Conservation (phyloP, 257 asterid genomes). For the Parsonsia alboflavescens region DNA sequence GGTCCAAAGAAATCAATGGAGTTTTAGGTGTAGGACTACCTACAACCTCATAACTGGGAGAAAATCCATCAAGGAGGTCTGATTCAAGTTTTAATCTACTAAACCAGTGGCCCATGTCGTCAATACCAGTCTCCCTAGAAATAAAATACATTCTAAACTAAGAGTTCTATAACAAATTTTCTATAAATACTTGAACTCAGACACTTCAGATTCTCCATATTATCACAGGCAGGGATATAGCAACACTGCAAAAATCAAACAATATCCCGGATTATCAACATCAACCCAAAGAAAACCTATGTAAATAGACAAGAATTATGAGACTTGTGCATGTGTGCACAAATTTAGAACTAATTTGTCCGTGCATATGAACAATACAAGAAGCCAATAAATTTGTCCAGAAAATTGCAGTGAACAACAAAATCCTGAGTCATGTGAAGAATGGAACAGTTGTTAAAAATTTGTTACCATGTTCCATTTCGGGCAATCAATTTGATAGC, state of each 20-base stretch:
- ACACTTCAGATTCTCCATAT: background rate
- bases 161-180: background rate
- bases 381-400: background rate
- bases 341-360: background rate
- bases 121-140: conserved; percentile 20
- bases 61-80: conserved; percentile 42
- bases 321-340: background rate
- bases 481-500: background rate
- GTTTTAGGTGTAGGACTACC: conserved; percentile 19
- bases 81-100: conserved; percentile 59
- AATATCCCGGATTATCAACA: background rate
- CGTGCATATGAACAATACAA: background rate
- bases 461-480: background rate
- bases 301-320: background rate
- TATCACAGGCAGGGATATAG: background rate
- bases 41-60: conserved; percentile 27
- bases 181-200: background rate
- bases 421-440: background rate
- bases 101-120: conserved; percentile 61
- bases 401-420: background rate
- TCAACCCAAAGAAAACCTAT: background rate
- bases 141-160: conserved; percentile 32
- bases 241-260: conserved; percentile 12
- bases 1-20: conserved; percentile 27
- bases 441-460: background rate